Percentiles rank a stretch among this genome's conserved stretches.
These are phyloP conservation scores for Polytolypa hystricis DNA, from an alignment of 2,329 filamentous ascomycete genomes.

Conservation along the genomic window DNA sequence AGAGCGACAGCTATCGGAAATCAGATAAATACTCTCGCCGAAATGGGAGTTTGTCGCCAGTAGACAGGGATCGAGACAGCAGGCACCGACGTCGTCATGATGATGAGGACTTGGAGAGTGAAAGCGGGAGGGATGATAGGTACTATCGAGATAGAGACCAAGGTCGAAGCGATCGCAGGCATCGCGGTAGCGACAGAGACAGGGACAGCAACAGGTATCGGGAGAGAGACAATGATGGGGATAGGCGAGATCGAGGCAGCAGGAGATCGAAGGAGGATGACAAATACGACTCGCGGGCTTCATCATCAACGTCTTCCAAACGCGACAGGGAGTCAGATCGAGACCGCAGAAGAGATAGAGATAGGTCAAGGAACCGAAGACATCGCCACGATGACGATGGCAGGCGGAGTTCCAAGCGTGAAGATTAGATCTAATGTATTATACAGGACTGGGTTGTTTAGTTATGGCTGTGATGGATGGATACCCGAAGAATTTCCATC, in stretches of 20 bases:
- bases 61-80: constrained; percentile 13
- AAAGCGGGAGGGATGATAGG: constrained; percentile 23
- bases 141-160: constrained; percentile 20
- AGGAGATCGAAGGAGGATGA: constrained; percentile 22
- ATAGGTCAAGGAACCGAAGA: constrained; percentile 21
- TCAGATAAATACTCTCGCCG: constrained; percentile 29
- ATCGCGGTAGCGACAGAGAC: constrained; percentile 20
- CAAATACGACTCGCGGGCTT: constrained; percentile 23
- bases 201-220: constrained; percentile 14
- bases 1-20: constrained; percentile 24
- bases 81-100: constrained; percentile 25
- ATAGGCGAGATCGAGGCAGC: constrained; percentile 18
- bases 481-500: constrained; percentile 13
- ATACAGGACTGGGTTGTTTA: constrained; percentile 7
- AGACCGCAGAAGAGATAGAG: constrained; percentile 17
- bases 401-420: constrained; percentile 2
- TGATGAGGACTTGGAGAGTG: constrained; percentile 24
- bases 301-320: constrained; percentile 23
- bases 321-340: constrained; percentile 21
- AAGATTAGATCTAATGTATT: constrained; percentile 8
- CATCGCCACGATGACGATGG: constrained; percentile 9
- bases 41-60: constrained; percentile 26
- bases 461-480: constrained; percentile 9
- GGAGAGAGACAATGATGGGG: constrained; percentile 16
- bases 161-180: constrained; percentile 19